Conservation (phyloP, 768 basidiomycete species). For the Auriculariales sp. region DNA sequence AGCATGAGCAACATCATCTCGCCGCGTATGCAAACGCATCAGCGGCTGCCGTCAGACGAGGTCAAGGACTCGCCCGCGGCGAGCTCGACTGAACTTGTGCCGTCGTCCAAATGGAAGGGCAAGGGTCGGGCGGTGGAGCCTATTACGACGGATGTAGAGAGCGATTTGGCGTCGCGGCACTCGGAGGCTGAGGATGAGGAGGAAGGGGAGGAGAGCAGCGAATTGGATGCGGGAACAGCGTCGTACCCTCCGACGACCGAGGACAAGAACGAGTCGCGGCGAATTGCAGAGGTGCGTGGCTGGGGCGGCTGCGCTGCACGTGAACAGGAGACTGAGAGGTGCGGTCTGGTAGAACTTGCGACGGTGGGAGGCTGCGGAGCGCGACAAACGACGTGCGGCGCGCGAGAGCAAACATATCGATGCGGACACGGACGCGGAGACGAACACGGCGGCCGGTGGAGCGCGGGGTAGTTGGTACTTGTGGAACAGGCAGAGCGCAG, state of each 20-base stretch:
- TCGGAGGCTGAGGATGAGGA: conserved; percentile 13
- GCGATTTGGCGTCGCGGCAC: conserved; percentile 17
- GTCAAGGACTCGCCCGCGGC: not conserved
- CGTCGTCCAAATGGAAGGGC: conserved; percentile 9
- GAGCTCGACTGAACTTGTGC: not conserved
- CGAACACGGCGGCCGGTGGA: not conserved
- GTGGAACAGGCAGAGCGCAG: too few species aligned
- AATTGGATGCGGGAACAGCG: conserved; percentile 10
- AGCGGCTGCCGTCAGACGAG: not conserved
- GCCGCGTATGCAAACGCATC: not conserved
- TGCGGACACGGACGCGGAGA: not conserved
- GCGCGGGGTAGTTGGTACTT: too few species aligned
- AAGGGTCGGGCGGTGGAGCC: conserved; percentile 11
- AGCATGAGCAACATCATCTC: not conserved
- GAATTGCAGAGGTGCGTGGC: conserved; percentile 54
- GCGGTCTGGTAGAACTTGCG: conserved; percentile 41
- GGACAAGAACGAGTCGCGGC: conserved; percentile 49
- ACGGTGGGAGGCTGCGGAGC: conserved; percentile 66
- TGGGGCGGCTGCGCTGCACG: not conserved
- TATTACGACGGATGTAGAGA: conserved; percentile 18
- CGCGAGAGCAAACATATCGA: conserved; percentile 30
- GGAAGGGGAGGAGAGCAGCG: conserved; percentile 18
- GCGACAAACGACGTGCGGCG: conserved; percentile 57
- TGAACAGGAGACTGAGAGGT: conserved; percentile 1
- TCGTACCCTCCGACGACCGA: conserved; percentile 55